phyloP scores from a whole-genome alignment of 1,284 basidiomycete species.

The Heliocybe sulcata region DNA sequence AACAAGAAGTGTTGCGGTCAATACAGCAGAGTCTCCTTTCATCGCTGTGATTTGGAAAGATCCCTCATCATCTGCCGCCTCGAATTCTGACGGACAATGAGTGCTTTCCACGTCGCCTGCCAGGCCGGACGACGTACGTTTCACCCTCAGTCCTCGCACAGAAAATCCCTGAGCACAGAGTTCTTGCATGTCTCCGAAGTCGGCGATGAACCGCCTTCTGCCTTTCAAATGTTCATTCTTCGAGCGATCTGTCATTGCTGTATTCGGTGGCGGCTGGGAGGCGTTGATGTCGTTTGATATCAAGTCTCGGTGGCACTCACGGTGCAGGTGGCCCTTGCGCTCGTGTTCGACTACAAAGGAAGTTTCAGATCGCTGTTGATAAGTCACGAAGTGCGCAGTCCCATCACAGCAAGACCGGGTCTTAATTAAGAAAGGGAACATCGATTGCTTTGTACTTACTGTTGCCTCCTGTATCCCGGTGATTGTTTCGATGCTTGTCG shows the following conservation, averaged over 20 bases:
- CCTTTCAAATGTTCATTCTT: slow-evolving; percentile 38
- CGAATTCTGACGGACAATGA: slow-evolving; percentile 26
- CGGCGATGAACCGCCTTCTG: slow-evolving; percentile 43
- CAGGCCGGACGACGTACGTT: slow-evolving; percentile 26
- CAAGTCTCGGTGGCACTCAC: no score
- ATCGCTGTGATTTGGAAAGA: slow-evolving; percentile 40
- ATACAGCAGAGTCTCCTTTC: slow-evolving; percentile 24
- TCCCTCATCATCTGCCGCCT: slow-evolving; percentile 56
- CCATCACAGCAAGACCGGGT: no score
- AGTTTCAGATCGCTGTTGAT: no score
- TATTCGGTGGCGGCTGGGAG: neutral
- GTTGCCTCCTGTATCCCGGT: no score
- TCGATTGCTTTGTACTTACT: no score
- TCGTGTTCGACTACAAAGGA: no score
- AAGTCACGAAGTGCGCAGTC: no score
- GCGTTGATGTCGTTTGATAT: neutral
- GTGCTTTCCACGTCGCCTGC: neutral
- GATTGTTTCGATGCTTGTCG: no score
- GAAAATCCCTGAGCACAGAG: slow-evolving; percentile 19
- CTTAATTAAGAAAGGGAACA: no score
- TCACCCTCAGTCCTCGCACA: slow-evolving; percentile 24
- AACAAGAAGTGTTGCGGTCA: slow-evolving; percentile 38
- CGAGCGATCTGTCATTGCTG: neutral
- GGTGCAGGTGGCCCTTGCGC: no score
- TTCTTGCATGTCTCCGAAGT: slow-evolving; percentile 36